Conservation (phyloP, 805 yeast species). For the Pichia nanzhaoensis region DNA sequence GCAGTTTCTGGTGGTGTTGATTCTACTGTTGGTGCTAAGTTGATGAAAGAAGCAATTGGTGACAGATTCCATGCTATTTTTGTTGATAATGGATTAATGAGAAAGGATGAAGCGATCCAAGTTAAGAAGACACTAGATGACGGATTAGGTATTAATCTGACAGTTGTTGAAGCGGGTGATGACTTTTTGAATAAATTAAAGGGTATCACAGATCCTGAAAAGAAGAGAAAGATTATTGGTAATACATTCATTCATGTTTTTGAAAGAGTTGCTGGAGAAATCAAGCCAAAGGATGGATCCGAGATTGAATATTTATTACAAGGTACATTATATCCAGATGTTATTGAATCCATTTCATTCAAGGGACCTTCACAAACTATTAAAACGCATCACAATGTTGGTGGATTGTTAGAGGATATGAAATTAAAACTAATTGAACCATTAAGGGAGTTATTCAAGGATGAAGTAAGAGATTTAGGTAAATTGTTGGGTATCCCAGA, state of each 20-base stretch:
- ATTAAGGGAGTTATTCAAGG: constrained; percentile 95
- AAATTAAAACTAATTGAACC: constrained; percentile 98
- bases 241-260: constrained; percentile 95
- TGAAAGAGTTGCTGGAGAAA: constrained; percentile 90
- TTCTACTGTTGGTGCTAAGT: constrained; percentile 97
- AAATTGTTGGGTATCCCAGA: constrained; percentile 91
- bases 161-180: constrained; percentile 91
- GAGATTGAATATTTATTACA: constrained; percentile 91
- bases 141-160: constrained; percentile 90
- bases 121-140: constrained; percentile 87
- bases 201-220: constrained; percentile 97
- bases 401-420: constrained; percentile 97
- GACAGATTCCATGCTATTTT: constrained; percentile 97
- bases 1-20: constrained; percentile 99
- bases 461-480: constrained; percentile 96
- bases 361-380: constrained; percentile 99
- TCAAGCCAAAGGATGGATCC: constrained; percentile 81
- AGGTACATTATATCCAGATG: constrained; percentile 98
- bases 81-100: constrained; percentile 97
- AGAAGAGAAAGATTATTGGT: constrained; percentile 97
- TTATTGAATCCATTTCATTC: constrained; percentile 96
- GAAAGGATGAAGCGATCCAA: constrained; percentile 83
- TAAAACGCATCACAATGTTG: constrained; percentile 98
- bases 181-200: constrained; percentile 78
- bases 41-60: constrained; percentile 97